These are phyloP conservation scores for Neostapfia colusana DNA, from an alignment of 176 grass and related monocot species.

Conservation along the genomic window DNA sequence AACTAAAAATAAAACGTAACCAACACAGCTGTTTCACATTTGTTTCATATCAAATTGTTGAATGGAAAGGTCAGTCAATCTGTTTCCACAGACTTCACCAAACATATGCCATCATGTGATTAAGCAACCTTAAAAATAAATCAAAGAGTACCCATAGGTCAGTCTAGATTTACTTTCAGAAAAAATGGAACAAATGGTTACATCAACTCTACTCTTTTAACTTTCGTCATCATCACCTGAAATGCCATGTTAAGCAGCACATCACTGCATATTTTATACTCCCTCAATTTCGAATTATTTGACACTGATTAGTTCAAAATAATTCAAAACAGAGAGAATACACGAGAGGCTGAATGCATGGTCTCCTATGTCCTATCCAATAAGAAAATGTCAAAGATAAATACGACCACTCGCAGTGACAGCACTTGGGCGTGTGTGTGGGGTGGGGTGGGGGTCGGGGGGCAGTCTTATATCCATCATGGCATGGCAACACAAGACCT, in stretches of 20 bases:
- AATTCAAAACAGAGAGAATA: too few species aligned
- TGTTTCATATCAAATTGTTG: too few species aligned
- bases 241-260: conserved; percentile 28
- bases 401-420: neutral
- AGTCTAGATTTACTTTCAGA: neutral
- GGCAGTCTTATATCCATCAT: too few species aligned
- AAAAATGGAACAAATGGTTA: neutral
- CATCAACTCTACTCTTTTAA: neutral
- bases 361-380: conserved; percentile 12
- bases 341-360: conserved; percentile 24
- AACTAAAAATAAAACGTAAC: too few species aligned
- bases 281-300: too few species aligned
- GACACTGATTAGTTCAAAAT: too few species aligned
- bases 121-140: neutral
- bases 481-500: conserved; percentile 12
- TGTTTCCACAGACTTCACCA: neutral
- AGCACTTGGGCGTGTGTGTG: too few species aligned
- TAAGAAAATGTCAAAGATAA: conserved; percentile 13
- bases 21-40: too few species aligned
- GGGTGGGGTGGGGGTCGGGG: too few species aligned
- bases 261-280: conserved; percentile 10
- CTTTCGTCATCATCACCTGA: conserved; percentile 40
- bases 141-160: neutral
- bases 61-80: too few species aligned
- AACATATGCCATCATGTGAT: neutral